Conservation (phyloP, 495 filamentous ascomycete genomes). For the Margaritispora aquatica region DNA sequence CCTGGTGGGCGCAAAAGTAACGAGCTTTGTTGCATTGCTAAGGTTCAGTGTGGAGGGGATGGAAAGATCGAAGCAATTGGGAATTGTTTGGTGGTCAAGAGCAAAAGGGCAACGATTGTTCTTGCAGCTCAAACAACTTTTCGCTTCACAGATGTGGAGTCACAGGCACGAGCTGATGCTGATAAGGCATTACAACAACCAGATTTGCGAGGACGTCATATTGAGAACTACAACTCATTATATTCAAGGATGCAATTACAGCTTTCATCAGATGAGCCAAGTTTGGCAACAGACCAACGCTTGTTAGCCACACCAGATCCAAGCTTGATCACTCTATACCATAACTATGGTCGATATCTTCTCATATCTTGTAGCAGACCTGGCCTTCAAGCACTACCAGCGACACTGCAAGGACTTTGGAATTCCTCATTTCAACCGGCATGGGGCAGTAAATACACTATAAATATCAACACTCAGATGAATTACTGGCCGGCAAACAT, state of each 20-base stretch:
- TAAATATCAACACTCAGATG: slow-evolving; percentile 56
- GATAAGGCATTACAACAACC: slow-evolving; percentile 18
- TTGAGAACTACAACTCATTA: slow-evolving; percentile 8
- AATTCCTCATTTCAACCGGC: slow-evolving; percentile 41
- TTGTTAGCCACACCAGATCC: slow-evolving; percentile 27
- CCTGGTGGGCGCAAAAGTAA: slow-evolving; percentile 32
- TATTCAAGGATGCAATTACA: slow-evolving; percentile 2
- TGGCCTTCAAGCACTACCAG: slow-evolving; percentile 34
- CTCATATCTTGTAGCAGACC: slow-evolving; percentile 38
- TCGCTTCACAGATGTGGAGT: slow-evolving; percentile 27
- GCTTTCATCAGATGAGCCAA: not conserved
- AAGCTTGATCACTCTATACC: slow-evolving; percentile 35
- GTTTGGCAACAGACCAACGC: slow-evolving; percentile 9
- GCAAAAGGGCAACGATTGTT: slow-evolving; percentile 27
- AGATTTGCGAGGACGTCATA: slow-evolving; percentile 16
- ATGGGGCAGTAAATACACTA: slow-evolving; percentile 51
- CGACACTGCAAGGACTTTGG: slow-evolving; percentile 54
- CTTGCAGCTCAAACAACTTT: slow-evolving; percentile 38
- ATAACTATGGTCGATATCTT: slow-evolving; percentile 43
- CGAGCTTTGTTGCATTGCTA: slow-evolving; percentile 27
- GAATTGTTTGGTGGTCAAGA: slow-evolving; percentile 30
- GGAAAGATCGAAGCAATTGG: slow-evolving; percentile 26
- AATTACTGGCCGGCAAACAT: slow-evolving; percentile 50
- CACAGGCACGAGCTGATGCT: slow-evolving; percentile 22
- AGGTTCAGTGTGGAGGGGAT: slow-evolving; percentile 23